Base-by-base conservation (phyloP, 2,329 filamentous ascomycete species). In the Phialocephala sp. region DNA sequence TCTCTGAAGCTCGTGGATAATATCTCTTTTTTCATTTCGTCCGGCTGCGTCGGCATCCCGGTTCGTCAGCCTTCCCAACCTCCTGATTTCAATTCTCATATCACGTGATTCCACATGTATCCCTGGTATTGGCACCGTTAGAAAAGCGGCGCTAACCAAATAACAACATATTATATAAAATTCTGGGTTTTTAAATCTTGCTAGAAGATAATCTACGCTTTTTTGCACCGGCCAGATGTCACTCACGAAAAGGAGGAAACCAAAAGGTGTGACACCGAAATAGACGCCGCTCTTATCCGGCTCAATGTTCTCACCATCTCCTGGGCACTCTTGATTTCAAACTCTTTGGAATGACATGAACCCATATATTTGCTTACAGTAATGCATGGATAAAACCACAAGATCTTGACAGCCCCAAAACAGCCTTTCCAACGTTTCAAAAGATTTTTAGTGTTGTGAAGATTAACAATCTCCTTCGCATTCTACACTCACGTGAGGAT, bases 61-160 rank as follows among this genome's bases (percentile, higher is more conserved):
- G 45, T 50, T 54, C 9, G 50, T 54, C 22, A 54, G 27, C 24
- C 27, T 35, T 54, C 50, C 50, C 50, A 54, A 32, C 50, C 50
- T 54, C 50, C 50, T 54, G 27, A 54, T 32, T 54, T 54, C 27
- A 18, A 11, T 5, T 8, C n/a, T 2, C 2, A 15, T 14, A 32
- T 14, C 50, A 54, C 50, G 50, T 54, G 50, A 54, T n/a, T 18
- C 9, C 2, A 12, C 37, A 41, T 8, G 4, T 4, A 8, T 47
- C 15, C n/a, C 8, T 15, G 20, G n/a, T 41, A 41, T 41, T 41
- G 4, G 37, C 3, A 14, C 15, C 37, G 9, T 8, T 39, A 39
- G n/a, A 6, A 32, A 32, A 6, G 27, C 27, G 27, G 27, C 27
- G 27, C 27, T 32, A 6, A 32, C 27, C 15, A 18, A n/a, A 18